These are phyloP conservation scores for Cubamyces sp. DNA, from an alignment of 768 basidiomycete genomes.

Conservation along the genomic window DNA sequence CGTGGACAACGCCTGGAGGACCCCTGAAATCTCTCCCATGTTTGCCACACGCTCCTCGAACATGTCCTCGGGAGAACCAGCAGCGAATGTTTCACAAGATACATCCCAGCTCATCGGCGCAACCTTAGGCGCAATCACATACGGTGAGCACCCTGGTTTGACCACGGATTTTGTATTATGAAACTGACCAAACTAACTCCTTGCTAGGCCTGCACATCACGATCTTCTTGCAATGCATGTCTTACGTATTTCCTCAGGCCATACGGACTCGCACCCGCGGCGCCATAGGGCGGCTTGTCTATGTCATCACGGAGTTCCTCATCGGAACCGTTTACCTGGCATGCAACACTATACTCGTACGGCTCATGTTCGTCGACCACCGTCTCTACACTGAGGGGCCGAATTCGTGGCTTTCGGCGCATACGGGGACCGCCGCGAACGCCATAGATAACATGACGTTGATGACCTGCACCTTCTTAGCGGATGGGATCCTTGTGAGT, in stretches of 20 bases:
- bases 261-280: background rate
- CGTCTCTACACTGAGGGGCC: constrained; percentile 31
- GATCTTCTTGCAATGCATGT: background rate
- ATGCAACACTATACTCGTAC: constrained; percentile 19
- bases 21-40: too few relatives aligned
- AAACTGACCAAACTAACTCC: too few relatives aligned
- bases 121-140: constrained; percentile 7
- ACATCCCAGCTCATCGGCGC: constrained; percentile 7
- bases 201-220: constrained; percentile 8
- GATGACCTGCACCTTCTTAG: constrained; percentile 15
- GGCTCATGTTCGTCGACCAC: constrained; percentile 30
- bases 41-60: too few relatives aligned
- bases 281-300: constrained; percentile 16
- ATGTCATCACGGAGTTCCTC: constrained; percentile 18
- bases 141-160: constrained; percentile 3
- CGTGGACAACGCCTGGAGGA: too few relatives aligned
- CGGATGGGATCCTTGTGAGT: constrained; percentile 27
- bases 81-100: constrained; percentile 10
- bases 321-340: constrained; percentile 27
- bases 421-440: background rate
- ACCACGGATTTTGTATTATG: too few relatives aligned
- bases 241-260: background rate
- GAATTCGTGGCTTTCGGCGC: constrained; percentile 14
- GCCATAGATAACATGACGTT: background rate
- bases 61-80: constrained; percentile 6